phyloP scores from a whole-genome alignment of 805 yeast genomes.

The Starmerella sp. region DNA sequence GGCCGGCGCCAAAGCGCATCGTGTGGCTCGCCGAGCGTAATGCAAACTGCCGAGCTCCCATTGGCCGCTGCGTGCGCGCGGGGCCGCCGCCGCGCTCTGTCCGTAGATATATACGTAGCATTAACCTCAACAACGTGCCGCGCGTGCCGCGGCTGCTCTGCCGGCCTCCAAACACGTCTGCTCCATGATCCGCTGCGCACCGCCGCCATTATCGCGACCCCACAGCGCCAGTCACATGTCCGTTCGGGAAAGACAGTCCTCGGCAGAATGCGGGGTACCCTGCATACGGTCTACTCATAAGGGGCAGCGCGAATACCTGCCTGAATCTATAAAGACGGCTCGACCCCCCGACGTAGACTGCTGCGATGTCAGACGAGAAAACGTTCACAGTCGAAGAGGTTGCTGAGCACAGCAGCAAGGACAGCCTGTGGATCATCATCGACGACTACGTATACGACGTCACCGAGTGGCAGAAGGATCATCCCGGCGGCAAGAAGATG shows the following conservation, averaged over 20 bases:
- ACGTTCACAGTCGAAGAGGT: slow-evolving; percentile 37
- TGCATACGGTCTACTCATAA: not conserved
- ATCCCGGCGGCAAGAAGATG: slow-evolving; percentile 73
- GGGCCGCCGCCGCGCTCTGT: too few relatives aligned
- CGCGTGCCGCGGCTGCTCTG: too few relatives aligned
- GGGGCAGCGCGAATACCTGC: not conserved
- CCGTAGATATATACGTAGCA: too few relatives aligned
- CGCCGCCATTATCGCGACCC: slow-evolving; percentile 1
- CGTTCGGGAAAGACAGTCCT: not conserved
- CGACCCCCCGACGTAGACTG: too few relatives aligned
- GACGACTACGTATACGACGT: slow-evolving; percentile 72
- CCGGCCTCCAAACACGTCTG: not conserved
- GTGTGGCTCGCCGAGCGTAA: not conserved
- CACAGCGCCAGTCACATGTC: not conserved
- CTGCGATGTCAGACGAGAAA: slow-evolving; percentile 12
- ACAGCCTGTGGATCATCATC: slow-evolving; percentile 74
- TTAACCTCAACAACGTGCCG: too few relatives aligned
- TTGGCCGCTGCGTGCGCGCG: not conserved
- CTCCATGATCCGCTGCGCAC: not conserved
- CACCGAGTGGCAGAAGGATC: slow-evolving; percentile 57
- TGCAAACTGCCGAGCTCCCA: not conserved
- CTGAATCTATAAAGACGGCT: not conserved
- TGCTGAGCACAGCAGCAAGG: slow-evolving; percentile 57
- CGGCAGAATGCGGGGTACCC: slow-evolving; percentile 8
- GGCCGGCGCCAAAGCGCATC: too few relatives aligned